Evolutionary conservation across 1,284 basidiomycete species (phyloP).

Genomic region (Apiotrichum brassicae): DNA sequence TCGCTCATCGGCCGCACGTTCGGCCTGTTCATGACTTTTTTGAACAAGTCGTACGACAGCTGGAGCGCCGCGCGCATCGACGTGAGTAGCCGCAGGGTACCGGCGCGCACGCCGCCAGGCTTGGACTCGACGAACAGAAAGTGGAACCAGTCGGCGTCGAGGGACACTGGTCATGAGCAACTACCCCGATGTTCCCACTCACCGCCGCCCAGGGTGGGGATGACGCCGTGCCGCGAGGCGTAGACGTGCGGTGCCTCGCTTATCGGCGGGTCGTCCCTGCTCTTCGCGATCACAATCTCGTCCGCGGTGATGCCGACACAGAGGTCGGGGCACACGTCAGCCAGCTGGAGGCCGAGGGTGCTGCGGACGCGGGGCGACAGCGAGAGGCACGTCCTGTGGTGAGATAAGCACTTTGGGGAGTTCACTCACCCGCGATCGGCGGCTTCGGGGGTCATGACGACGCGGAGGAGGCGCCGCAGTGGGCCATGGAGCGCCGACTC

Average conservation of each 20-base stretch:
- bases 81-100: neutral
- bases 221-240: neutral
- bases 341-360: neutral
- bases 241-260: neutral
- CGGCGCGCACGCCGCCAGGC: neutral
- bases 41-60: neutral
- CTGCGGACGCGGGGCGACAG: neutral
- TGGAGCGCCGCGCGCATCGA: neutral
- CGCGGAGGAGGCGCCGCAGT: neutral
- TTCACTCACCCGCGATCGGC: neutral
- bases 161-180: neutral
- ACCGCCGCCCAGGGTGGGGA: neutral
- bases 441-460: neutral
- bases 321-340: neutral
- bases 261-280: no score
- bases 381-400: neutral
- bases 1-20: neutral
- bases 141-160: neutral
- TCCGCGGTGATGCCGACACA: neutral
- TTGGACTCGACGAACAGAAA: neutral
- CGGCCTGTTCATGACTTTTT: no score
- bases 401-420: neutral
- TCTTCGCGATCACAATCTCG: neutral
- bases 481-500: neutral
- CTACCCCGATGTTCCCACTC: neutral